Conservation (phyloP, 345 rosid genomes). For the Pseudoturritis turrita region DNA sequence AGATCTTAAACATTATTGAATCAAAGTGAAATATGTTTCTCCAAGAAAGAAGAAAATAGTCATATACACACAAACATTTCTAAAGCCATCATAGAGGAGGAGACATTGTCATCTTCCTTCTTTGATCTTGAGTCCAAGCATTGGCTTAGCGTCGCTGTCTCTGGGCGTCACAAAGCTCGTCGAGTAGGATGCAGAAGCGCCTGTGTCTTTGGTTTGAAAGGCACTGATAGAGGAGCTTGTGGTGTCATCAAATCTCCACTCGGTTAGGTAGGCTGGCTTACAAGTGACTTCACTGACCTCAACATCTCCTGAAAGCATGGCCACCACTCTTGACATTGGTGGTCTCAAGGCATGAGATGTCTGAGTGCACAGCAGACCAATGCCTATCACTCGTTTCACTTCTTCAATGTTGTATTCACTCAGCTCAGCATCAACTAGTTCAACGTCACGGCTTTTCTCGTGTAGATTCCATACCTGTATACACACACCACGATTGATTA, state of each 20-base stretch:
- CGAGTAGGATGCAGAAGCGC: conserved; percentile 7
- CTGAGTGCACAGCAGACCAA: conserved; percentile 65
- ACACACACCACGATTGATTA: not conserved
- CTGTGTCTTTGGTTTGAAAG: not conserved
- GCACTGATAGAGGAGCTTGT: conserved; percentile 31
- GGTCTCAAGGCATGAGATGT: conserved; percentile 48
- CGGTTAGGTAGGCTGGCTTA: conserved; percentile 53
- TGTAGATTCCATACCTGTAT: conserved; percentile 59
- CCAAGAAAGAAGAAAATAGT: not conserved
- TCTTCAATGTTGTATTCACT: conserved; percentile 40
- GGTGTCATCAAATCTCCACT: conserved; percentile 44
- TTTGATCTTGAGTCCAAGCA: conserved; percentile 22
- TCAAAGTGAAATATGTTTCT: not conserved
- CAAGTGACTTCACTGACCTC: conserved; percentile 41
- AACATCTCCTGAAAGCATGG: conserved; percentile 62
- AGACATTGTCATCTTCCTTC: conserved; percentile 18
- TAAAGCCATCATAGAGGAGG: not conserved
- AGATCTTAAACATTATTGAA: no score
- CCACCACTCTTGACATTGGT: conserved; percentile 61
- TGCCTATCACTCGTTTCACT: conserved; percentile 42
- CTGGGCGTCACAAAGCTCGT: conserved; percentile 10
- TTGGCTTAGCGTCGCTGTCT: not conserved
- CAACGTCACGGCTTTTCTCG: conserved; percentile 36
- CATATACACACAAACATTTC: not conserved
- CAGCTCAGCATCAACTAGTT: conserved; percentile 42